phyloP scores from a whole-genome alignment of 371 early-diverging fungal species.

The Mycotypha africana region DNA sequence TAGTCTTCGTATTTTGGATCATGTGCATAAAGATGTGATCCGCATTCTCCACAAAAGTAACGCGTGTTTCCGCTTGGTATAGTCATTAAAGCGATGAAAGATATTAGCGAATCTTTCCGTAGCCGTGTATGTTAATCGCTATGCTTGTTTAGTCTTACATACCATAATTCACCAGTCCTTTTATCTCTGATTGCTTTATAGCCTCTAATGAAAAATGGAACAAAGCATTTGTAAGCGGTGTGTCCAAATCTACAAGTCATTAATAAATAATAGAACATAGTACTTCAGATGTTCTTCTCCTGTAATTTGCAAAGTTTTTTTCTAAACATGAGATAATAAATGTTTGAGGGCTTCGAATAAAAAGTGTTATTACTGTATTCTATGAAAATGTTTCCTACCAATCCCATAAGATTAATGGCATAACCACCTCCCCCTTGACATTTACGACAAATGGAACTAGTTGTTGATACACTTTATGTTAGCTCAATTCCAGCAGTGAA shows the following conservation, averaged over 20 bases:
- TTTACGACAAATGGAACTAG: conserved; percentile 47
- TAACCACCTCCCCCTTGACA: conserved; percentile 44
- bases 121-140: too few relatives aligned
- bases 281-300: conserved; percentile 35
- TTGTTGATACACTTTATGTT: not conserved
- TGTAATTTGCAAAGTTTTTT: too few relatives aligned
- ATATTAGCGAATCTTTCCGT: too few relatives aligned
- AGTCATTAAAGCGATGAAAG: not conserved
- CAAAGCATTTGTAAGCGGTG: not conserved
- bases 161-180: conserved; percentile 28
- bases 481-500: not conserved
- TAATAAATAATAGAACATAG: too few relatives aligned
- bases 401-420: conserved; percentile 40
- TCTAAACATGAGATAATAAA: too few relatives aligned
- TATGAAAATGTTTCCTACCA: conserved; percentile 9
- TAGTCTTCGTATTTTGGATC: conserved; percentile 21
- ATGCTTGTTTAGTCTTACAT: conserved; percentile 4
- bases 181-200: conserved; percentile 37
- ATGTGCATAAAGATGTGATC: conserved; percentile 36
- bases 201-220: conserved; percentile 11
- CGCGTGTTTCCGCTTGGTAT: conserved; percentile 34
- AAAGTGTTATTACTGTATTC: not conserved
- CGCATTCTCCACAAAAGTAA: conserved; percentile 44
- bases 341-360: conserved; percentile 31
- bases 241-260: too few relatives aligned